Evolutionary conservation across 2,329 filamentous ascomycete species (phyloP).

Genomic region (Pyrenophora tritici-repentis): DNA sequence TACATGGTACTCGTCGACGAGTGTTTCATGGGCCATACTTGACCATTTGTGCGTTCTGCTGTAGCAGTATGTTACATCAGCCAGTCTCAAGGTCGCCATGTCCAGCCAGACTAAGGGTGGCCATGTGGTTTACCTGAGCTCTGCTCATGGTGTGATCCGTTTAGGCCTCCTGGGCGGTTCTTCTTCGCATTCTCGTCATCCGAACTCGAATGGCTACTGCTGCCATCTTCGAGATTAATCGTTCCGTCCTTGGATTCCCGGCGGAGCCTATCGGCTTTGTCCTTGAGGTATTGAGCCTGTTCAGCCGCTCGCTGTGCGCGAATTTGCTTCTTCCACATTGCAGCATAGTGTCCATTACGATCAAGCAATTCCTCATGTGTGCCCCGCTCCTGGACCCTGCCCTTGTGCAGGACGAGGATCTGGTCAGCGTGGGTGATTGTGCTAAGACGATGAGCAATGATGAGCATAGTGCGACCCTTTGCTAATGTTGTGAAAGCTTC

Average conservation of each 20-base stretch:
- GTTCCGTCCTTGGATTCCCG: constrained; percentile 54
- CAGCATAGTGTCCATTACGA: constrained; percentile 52
- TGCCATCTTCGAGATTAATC: constrained; percentile 42
- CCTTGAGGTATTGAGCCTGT: constrained; percentile 55
- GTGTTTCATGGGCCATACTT: background rate
- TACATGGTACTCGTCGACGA: background rate
- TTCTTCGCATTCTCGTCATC: constrained; percentile 42
- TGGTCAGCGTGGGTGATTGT: constrained; percentile 62
- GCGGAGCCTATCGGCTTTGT: constrained; percentile 56
- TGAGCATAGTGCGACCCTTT: constrained; percentile 85
- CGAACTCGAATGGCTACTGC: constrained; percentile 45
- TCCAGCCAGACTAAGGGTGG: constrained; percentile 28
- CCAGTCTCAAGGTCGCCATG: background rate
- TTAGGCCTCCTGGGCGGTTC: constrained; percentile 15
- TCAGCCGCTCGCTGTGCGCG: constrained; percentile 56
- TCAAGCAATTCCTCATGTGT: constrained; percentile 58
- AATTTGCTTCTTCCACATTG: constrained; percentile 60
- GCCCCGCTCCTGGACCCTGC: constrained; percentile 57
- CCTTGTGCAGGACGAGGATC: constrained; percentile 60
- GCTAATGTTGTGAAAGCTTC: constrained; percentile 81
- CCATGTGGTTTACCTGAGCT: constrained; percentile 32
- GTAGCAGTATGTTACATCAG: background rate
- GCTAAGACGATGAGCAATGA: constrained; percentile 78
- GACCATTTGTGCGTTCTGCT: background rate
- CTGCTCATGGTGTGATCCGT: constrained; percentile 17